Evolutionary conservation across 176 grass and related monocot genomes (phyloP).

Genomic region (Dactylis glomerata): DNA sequence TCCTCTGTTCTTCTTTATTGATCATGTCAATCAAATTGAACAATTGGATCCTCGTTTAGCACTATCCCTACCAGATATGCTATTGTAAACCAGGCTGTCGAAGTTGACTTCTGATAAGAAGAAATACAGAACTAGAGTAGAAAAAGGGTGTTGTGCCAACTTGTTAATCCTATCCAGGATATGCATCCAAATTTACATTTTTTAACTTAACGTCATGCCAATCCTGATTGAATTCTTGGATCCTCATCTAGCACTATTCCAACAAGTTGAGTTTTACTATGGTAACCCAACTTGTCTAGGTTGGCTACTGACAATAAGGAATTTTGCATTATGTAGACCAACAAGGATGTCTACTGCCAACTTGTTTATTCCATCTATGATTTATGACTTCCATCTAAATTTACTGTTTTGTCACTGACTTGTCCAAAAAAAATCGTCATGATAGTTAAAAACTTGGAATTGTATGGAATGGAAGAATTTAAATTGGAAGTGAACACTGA

Average conservation of each 20-base stretch:
- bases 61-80: too few relatives aligned
- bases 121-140: background rate
- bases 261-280: background rate
- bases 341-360: background rate
- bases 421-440: background rate
- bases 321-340: too few relatives aligned
- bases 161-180: background rate
- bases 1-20: background rate
- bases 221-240: background rate
- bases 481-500: background rate
- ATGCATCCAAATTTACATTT: background rate
- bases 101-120: conserved; percentile 19
- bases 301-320: background rate
- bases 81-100: background rate
- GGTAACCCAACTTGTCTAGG: background rate
- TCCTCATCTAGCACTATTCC: background rate
- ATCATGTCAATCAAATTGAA: background rate
- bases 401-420: background rate
- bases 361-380: background rate
- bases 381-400: background rate
- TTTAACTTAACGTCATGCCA: background rate
- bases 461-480: background rate
- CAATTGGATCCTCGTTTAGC: background rate
- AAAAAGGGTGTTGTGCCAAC: background rate
- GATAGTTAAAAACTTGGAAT: background rate